These are phyloP conservation scores for Staphylotrichum longicolle DNA, from an alignment of 495 filamentous ascomycete species.

Conservation along the genomic window DNA sequence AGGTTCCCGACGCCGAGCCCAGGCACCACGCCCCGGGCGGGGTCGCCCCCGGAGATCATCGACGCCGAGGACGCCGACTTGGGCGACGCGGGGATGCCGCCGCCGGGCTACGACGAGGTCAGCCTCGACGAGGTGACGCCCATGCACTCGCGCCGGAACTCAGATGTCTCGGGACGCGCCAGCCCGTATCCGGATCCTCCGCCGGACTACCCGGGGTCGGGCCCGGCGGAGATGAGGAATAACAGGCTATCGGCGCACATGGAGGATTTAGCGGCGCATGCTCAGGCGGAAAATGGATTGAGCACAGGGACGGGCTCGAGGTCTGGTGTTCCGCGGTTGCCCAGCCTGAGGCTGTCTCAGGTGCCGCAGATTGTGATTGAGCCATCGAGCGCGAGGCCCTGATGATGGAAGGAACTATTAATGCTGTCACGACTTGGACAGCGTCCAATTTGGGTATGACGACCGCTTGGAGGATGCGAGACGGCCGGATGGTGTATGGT, in stretches of 20 bases:
- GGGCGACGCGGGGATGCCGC: constrained; percentile 49
- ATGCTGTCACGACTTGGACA: too few relatives aligned
- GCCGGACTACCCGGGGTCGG: constrained; percentile 47
- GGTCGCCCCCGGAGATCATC: constrained; percentile 44
- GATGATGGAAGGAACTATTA: not conserved
- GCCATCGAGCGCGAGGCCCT: constrained; percentile 44
- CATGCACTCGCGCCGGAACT: constrained; percentile 32
- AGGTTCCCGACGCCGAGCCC: not conserved
- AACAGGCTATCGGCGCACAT: constrained; percentile 37
- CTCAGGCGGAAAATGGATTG: constrained; percentile 16
- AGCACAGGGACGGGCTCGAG: constrained; percentile 26
- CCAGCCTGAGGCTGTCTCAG: constrained; percentile 42
- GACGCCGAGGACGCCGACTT: constrained; percentile 48
- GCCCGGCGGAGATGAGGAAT: constrained; percentile 3
- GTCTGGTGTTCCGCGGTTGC: constrained; percentile 40
- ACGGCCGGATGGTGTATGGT: not conserved
- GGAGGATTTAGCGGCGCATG: constrained; percentile 28
- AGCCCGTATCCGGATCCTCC: constrained; percentile 46
- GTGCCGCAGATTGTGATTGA: constrained; percentile 55
- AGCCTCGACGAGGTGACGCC: constrained; percentile 44
- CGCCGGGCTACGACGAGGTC: constrained; percentile 56
- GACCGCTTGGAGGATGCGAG: too few relatives aligned
- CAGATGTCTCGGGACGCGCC: constrained; percentile 27
- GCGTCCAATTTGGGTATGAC: too few relatives aligned
- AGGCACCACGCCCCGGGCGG: constrained; percentile 28